Conservation (phyloP, 805 yeast genomes). For the Danielia oregonensis region DNA sequence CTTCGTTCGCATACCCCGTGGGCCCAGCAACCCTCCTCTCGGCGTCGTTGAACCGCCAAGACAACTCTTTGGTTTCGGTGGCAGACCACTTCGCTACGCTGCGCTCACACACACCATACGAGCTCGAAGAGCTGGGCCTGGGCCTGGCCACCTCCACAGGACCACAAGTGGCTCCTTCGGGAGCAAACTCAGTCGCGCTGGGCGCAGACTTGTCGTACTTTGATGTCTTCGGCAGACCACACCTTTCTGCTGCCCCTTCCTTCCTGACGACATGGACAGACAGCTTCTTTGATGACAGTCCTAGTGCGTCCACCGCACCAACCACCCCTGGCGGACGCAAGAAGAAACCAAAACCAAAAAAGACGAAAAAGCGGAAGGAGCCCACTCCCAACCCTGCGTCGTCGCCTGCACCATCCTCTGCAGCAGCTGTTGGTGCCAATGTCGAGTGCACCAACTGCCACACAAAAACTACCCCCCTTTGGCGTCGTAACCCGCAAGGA, state of each 20-base stretch:
- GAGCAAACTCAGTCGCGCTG: not conserved
- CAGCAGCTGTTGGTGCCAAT: conserved; percentile 5
- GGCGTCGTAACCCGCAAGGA: conserved; percentile 93
- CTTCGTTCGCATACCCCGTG: conserved; percentile 9
- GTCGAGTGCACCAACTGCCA: conserved; percentile 79
- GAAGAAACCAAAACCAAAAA: conserved; percentile 8
- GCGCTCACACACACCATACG: conserved; percentile 17
- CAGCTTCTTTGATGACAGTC: conserved; percentile 3
- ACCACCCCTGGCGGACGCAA: conserved; percentile 11
- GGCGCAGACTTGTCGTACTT: conserved; percentile 2
- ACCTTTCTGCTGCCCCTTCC: not conserved
- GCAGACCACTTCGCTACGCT: conserved; percentile 23
- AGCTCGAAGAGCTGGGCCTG: conserved; percentile 12
- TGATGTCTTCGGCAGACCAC: conserved; percentile 7
- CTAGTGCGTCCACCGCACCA: conserved; percentile 3
- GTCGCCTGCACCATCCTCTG: not conserved
- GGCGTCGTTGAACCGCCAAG: conserved; percentile 18
- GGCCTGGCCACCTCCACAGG: conserved; percentile 1
- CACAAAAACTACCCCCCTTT: conserved; percentile 88
- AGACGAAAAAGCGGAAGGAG: conserved; percentile 4
- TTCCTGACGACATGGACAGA: conserved; percentile 3
- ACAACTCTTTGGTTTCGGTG: conserved; percentile 27
- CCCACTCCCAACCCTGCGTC: not conserved
- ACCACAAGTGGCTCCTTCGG: not conserved
- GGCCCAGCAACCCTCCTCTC: conserved; percentile 8